Base-by-base conservation (phyloP, 1,284 basidiomycete species). In the Tilletia indica region DNA sequence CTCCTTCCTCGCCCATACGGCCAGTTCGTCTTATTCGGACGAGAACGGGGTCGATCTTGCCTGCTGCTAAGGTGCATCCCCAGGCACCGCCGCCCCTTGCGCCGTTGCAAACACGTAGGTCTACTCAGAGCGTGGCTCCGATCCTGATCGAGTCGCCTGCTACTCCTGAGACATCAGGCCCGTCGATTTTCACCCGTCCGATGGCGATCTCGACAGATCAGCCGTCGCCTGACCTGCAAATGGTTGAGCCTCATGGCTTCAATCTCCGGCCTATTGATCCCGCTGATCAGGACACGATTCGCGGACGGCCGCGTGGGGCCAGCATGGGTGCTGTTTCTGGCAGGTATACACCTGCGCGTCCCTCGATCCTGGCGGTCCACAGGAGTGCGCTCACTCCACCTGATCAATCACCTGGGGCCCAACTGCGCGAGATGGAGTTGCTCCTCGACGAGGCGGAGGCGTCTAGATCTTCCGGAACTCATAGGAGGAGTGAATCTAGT, bases 141-240 rank as follows among this genome's bases (percentile, higher is more conserved):
- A 19, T 54, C 51, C 12, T 64, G 34, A 64, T 64, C 5, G 34
- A 64, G 61, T 64, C 61, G 38, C 61, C 61, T 6, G 61, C 61
- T 38, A 64, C 61, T 11, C 61, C 61, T 4, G 38, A 64, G 19
- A 64, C 61, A 6, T 34, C 61, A 8, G 34, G 11, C 6, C 21
- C 38, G 34, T 11, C 36, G 1, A n/a, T 38, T 14, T 64, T 64
- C 38, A 21, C 3, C 4, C 36, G 34, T 36, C 61, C 61, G 4
- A 64, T 64, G 61, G 31, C 38, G 34, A 64, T 64, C 61, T 64
- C 61, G 36, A 64, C 61, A 5, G 31, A 14, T 3, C 38, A 39
- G 61, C 61, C 61, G 12, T 64, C 61, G 16, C 61, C 61, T 9
- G 61, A 64, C 61, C n/a, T 64, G 6, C 61, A 64, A 14, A 9